Base-by-base conservation (phyloP, 805 yeast species). In the Wickerhamiella parazyma region DNA sequence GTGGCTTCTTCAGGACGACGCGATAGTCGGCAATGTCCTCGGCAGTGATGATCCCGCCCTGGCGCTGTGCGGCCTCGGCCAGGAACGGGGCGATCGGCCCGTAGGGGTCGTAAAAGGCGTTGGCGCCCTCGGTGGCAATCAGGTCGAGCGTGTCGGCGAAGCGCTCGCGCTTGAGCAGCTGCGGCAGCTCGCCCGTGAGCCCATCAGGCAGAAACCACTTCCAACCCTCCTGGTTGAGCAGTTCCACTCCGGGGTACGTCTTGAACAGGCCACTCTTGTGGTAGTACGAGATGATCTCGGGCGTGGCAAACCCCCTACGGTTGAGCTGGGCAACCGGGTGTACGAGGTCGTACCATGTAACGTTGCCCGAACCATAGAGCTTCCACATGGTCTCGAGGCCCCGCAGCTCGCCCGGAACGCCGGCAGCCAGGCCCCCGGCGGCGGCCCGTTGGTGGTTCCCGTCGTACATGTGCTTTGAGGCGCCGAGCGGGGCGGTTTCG, bases 361-460 rank as follows among this genome's bases (percentile, higher is more conserved):
- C 57, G 3, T 66, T 67, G 0, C 93, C 93, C 3, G 85, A 76
- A 0, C 91, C 86, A 54, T 78, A 89, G 11, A 59, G 49, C 24
- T 60, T 51, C 59, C 63, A 74, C 33, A 89, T 63, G 35, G 68
- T 71, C 53, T 80, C 75, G n/a, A 86, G 64, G 0, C 96, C 98
- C 47, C 76, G 77, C 38, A 89, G 54, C 58, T 89, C 97, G 9
- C 98, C 98, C 0, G 98, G 98, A 16, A 81, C 74, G 1, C 76
- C 97, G 8, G 78, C 75, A 0, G 95, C 84, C n/a, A 85, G 63
- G 0, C 96, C 98, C 3, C 95, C 96, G 16, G 19, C 19, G 4
- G 39, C 24, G 12, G 43, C 46, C 7, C 11, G 20, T 18, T 17
- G 33, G 50, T 73, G 72, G 21, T 63, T 57, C 8, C 57, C 61